phyloP scores from a whole-genome alignment of 805 yeast genomes.

The Nakazawaea siamensis region DNA sequence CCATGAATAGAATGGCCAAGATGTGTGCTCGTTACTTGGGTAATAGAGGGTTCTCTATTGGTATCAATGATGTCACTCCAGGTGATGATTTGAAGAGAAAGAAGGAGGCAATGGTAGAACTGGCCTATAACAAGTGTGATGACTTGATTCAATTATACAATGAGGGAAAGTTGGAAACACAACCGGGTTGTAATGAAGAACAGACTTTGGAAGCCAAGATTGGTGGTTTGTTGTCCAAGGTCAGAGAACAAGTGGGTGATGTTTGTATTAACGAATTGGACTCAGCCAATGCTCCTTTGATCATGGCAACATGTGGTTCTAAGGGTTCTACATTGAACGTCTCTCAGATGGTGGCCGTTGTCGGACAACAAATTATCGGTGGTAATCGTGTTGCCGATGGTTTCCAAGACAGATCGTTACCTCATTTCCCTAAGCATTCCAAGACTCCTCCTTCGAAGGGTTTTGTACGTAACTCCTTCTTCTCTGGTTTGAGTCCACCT shows the following conservation, averaged over 20 bases:
- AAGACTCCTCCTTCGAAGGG: conserved; percentile 98
- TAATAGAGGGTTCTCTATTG: conserved; percentile 93
- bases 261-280: conserved; percentile 91
- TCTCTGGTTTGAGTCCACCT: conserved; percentile 89
- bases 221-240: conserved; percentile 92
- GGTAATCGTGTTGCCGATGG: conserved; percentile 99
- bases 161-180: conserved; percentile 88
- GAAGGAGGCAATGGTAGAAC: conserved; percentile 85
- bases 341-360: conserved; percentile 99
- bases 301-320: conserved; percentile 99
- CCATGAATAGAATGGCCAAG: conserved; percentile 99
- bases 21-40: conserved; percentile 93
- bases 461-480: conserved; percentile 93
- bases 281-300: conserved; percentile 86
- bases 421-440: conserved; percentile 93
- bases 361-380: conserved; percentile 96
- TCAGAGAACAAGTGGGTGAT: conserved; percentile 98
- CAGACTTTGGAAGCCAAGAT: conserved; percentile 97
- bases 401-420: conserved; percentile 97
- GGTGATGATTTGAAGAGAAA: conserved; percentile 64
- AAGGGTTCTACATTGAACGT: conserved; percentile 97
- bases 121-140: conserved; percentile 86
- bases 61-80: conserved; percentile 96
- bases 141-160: conserved; percentile 73
- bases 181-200: conserved; percentile 98